Conservation (phyloP, 305 asterid genomes). For the Fraxinus greggii region DNA sequence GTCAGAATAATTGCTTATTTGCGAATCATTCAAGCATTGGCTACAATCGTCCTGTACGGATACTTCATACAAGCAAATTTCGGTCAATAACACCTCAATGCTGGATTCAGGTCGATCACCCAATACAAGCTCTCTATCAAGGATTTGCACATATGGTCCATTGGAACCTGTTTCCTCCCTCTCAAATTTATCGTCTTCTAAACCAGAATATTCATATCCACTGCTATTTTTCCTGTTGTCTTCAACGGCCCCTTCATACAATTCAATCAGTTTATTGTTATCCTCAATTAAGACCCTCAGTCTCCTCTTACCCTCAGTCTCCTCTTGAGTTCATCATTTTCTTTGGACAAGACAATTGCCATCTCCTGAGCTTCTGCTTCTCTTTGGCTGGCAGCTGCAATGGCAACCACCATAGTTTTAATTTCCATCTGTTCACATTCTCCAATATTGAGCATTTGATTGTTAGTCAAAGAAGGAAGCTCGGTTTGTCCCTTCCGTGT, state of each 20-base stretch:
- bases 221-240: slow-evolving; percentile 34
- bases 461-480: slow-evolving; percentile 31
- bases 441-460: slow-evolving; percentile 33
- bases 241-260: slow-evolving; percentile 66
- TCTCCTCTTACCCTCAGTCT: too few species aligned
- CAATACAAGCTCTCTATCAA: not conserved
- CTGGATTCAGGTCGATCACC: slow-evolving; percentile 16
- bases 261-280: slow-evolving; percentile 79
- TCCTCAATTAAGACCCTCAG: slow-evolving; percentile 82
- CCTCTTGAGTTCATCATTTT: slow-evolving; percentile 76
- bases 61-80: slow-evolving; percentile 45
- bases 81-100: slow-evolving; percentile 27
- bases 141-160: slow-evolving; percentile 20
- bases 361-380: slow-evolving; percentile 92
- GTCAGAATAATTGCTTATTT: slow-evolving; percentile 26
- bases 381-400: slow-evolving; percentile 87
- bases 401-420: slow-evolving; percentile 87
- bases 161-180: slow-evolving; percentile 14
- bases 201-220: slow-evolving; percentile 26
- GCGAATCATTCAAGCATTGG: slow-evolving; percentile 27
- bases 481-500: slow-evolving; percentile 30
- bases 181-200: slow-evolving; percentile 20
- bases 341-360: slow-evolving; percentile 74
- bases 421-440: slow-evolving; percentile 67
- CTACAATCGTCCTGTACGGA: slow-evolving; percentile 38